Conservation (phyloP, 2,329 filamentous ascomycete genomes). For the Geosmithia flava region DNA sequence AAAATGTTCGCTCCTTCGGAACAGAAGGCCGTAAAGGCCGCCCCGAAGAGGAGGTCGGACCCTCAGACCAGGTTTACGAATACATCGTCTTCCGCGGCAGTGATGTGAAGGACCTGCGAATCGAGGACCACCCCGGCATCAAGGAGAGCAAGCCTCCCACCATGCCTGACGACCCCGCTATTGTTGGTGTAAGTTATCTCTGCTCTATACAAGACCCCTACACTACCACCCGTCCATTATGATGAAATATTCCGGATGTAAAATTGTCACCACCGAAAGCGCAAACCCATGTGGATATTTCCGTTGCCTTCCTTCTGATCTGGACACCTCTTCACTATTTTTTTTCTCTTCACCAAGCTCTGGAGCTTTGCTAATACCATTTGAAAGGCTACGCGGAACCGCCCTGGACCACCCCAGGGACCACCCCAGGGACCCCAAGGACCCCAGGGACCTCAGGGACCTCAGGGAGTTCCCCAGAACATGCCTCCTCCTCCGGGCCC, state of each 20-base stretch:
- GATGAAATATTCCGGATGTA: slow-evolving; percentile 99
- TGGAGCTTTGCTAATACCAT: neutral
- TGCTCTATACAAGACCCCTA: neutral
- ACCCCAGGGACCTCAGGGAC: slow-evolving; percentile 21
- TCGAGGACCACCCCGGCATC: slow-evolving; percentile 69
- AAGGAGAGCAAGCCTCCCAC: slow-evolving; percentile 65
- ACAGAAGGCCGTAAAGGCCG: slow-evolving; percentile 80
- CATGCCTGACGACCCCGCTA: slow-evolving; percentile 89
- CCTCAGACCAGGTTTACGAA: slow-evolving; percentile 85
- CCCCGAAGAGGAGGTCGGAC: slow-evolving; percentile 68
- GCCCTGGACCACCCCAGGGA: slow-evolving; percentile 20
- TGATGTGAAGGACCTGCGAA: slow-evolving; percentile 94
- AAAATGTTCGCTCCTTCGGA: slow-evolving; percentile 89
- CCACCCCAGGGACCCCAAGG: slow-evolving; percentile 13
- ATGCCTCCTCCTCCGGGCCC: slow-evolving; percentile 18
- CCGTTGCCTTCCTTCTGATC: slow-evolving; percentile 99
- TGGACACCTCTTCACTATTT: slow-evolving; percentile 4
- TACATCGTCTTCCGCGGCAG: slow-evolving; percentile 98
- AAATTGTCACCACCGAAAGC: slow-evolving; percentile 73
- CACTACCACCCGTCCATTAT: slow-evolving; percentile 32
- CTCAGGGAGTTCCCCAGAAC: slow-evolving; percentile 9
- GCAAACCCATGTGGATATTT: slow-evolving; percentile 95
- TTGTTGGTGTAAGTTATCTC: slow-evolving; percentile 77
- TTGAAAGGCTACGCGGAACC: slow-evolving; percentile 16
- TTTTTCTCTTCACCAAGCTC: slow-evolving; percentile 2